Conservation (phyloP, 2,329 filamentous ascomycete genomes). For the Aspergillus neoniger region DNA sequence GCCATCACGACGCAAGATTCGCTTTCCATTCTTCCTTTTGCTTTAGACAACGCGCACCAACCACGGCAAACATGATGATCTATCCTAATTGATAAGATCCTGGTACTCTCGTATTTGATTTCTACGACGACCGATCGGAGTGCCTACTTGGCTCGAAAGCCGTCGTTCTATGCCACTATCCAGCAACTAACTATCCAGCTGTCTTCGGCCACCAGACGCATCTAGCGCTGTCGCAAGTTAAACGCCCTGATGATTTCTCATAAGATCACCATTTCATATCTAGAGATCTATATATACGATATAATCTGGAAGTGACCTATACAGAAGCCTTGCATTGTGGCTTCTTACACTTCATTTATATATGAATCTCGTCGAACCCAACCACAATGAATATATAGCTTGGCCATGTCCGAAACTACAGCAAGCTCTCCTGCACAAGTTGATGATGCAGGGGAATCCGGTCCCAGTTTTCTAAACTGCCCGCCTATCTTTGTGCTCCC, state of each 20-base stretch:
- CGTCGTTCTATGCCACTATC: too few relatives aligned
- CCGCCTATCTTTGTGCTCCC: conserved; percentile 74
- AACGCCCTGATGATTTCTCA: too few relatives aligned
- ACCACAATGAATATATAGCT: background rate
- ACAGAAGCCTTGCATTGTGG: background rate
- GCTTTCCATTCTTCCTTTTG: background rate
- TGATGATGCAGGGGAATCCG: conserved; percentile 9
- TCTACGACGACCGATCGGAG: background rate
- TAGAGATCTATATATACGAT: too few relatives aligned
- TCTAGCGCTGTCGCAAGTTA: too few relatives aligned
- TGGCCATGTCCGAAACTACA: conserved; percentile 20
- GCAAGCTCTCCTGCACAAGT: conserved; percentile 18
- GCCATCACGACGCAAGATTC: background rate
- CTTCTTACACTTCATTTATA: background rate
- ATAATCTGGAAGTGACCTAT: background rate
- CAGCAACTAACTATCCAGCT: too few relatives aligned
- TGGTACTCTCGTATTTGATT: background rate
- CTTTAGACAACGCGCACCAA: background rate
- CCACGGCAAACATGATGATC: background rate
- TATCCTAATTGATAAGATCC: background rate
- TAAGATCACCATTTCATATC: too few relatives aligned
- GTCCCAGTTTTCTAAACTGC: conserved; percentile 35
- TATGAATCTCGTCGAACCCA: background rate
- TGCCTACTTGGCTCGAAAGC: too few relatives aligned
- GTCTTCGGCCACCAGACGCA: too few relatives aligned